Evolutionary conservation across 176 grass and related monocot genomes (phyloP).

Genomic region (Hordeum vulgare): MorexV3_pseudomolecules_assembly NC_058523.1:101324791-101325290

Average conservation of each 20-base stretch:
- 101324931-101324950: slow-evolving; percentile 86
- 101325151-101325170: neutral
- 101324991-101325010: slow-evolving; percentile 76
- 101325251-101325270: neutral
- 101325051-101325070: slow-evolving; percentile 79
- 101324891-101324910: slow-evolving; percentile 45
- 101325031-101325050: slow-evolving; percentile 57
- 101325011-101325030: slow-evolving; percentile 46
- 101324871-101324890: slow-evolving; percentile 41
- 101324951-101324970: slow-evolving; percentile 87
- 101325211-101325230: slow-evolving; percentile 9
- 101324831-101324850: neutral
- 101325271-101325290: neutral
- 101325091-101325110: slow-evolving; percentile 11
- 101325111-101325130: neutral
- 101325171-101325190: neutral
- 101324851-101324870: neutral
- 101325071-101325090: slow-evolving; percentile 63
- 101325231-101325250: neutral
- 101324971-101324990: slow-evolving; percentile 82
- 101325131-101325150: neutral
- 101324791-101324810: neutral
- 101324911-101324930: slow-evolving; percentile 87
- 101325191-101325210: neutral
- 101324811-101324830: neutral